Evolutionary conservation across 2,329 filamentous ascomycete genomes (phyloP), one percentile per base, ranked within the genome.

Genomic region (Tolypocladium tropicale): DNA sequence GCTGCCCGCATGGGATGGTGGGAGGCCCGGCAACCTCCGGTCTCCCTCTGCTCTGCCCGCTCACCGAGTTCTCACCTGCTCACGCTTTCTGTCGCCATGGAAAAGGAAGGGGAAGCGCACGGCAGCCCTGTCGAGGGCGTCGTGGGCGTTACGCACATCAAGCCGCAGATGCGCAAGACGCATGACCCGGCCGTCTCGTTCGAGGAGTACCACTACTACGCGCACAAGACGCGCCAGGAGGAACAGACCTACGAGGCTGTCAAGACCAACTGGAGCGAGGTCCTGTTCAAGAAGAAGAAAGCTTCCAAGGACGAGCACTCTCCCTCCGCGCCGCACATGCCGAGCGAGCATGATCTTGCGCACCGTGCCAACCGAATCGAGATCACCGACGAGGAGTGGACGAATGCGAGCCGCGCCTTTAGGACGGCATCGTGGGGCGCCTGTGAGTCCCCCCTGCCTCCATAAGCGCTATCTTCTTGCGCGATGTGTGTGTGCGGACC

Each of bases 321-420:
- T 12, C 16, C 28, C 5, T 11, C 55, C 5, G 32, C n/a, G 36
- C 30, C n/a, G 43, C 36, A 7, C 23, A 53, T 48, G 36, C 54
- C 54, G 37, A 57, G 53, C 52, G 16, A 50, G 37, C 28, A 46
- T 41, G 10, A 46, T 39, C 30, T 55, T 49, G 9, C 57, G 32
- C 54, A 18, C 54, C 51, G 37, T 2, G 23, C 52, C 34, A 30
- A 39, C 33, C 25, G 56, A 21, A 3, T 58, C 16, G 52, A 56
- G 16, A 61, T 65, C n/a, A 59, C 63, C 7, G 63, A 61, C 18
- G 68, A 72, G 4, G 77, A 80, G 57, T 78, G 77, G 76, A 67
- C 66, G 25, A 74, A 74, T 53, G 76, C 77, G 5, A 59, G 58
- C 36, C 58, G 58, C 18, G 58, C 58, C 16, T 34, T 58, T 12